Evolutionary conservation across 176 grass and related monocot genomes (phyloP), one percentile per base, ranked within the genome.

Genomic region (Zizania latifolia): DNA sequence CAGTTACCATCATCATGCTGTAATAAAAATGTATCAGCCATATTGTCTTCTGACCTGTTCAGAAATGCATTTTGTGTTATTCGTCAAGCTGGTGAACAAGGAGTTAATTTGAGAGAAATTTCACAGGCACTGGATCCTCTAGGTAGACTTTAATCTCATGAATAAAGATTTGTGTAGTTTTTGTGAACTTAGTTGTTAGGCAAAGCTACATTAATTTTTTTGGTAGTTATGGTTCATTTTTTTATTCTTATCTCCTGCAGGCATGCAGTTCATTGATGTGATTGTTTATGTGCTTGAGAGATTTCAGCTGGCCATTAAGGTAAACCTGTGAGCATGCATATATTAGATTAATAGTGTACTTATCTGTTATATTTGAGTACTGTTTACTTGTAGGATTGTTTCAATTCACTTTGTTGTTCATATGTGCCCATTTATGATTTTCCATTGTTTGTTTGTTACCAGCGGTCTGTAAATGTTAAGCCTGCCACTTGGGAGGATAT

Each of bases 231-330:
- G 27, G 3, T 66, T 36, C 29, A 63, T 65, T 63, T 64, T 58
- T 55, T 36, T 71, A 28, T 40, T 43, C 53, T 72, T 76, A 26
- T 38, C 6, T 32, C 58, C 48, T 69, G 78, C 68, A 75, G 75
- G 31, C 33, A 66, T 71, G 19, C 35, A 39, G 46, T 70, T 70
- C 45, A 40, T 78, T 37, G 39, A 71, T 76, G 66, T 79, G 43
- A 78, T 94, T 81, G 72, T 98, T 75, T 84, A 83, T 70, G 86
- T 57, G 12, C 71, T 98, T 58, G 70, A 87, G 71, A 75, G 30
- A 69, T 98, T 92, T 78, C 76, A 87, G 58, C 58, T 94, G 53
- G 75, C 68, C 57, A 85, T 94, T 51, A 87, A 92, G 94, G 89
- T 98, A 89, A 81, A 74, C 1, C 40, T 75, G 10, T 76, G 54